A percentile compares a stretch with the other conserved stretches of the same genome.
Conservation (phyloP, 1,284 basidiomycete species). For the Cutaneotrichosporon cyanovorans region DNA sequence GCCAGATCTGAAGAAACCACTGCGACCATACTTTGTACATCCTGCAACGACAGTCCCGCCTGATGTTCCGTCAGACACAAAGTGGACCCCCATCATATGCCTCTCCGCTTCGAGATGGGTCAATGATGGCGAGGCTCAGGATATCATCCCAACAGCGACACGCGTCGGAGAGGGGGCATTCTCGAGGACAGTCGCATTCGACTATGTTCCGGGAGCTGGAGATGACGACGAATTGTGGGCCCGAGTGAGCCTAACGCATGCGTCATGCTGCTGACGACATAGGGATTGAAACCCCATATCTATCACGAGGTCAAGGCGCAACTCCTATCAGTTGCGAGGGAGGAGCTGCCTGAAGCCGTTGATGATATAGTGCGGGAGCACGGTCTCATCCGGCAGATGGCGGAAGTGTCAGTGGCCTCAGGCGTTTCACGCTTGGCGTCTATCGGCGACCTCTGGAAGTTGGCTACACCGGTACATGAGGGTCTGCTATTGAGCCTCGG, state of each 20-base stretch:
- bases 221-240: conserved; percentile 48
- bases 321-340: conserved; percentile 27
- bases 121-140: conserved; percentile 15
- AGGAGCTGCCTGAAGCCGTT: conserved; percentile 32
- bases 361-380: conserved; percentile 21
- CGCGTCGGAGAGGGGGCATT: conserved; percentile 17
- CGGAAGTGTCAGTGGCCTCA: neutral
- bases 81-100: conserved; percentile 43
- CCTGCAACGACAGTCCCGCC: conserved; percentile 33
- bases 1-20: conserved; percentile 34
- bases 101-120: conserved; percentile 42
- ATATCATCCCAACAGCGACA: conserved; percentile 31
- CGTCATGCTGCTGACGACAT: conserved; percentile 2
- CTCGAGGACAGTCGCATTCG: conserved; percentile 36
- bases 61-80: conserved; percentile 18
- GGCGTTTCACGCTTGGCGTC: too few species aligned
- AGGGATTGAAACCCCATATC: conserved; percentile 37
- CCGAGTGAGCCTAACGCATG: conserved; percentile 22
- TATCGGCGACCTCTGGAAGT: too few species aligned
- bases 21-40: conserved; percentile 45
- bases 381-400: neutral
- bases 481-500: too few species aligned
- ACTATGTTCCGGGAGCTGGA: conserved; percentile 45
- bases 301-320: conserved; percentile 32
- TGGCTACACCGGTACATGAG: too few species aligned